Conservation (phyloP, 805 yeast species). For the Pichia cephalocereana region DNA sequence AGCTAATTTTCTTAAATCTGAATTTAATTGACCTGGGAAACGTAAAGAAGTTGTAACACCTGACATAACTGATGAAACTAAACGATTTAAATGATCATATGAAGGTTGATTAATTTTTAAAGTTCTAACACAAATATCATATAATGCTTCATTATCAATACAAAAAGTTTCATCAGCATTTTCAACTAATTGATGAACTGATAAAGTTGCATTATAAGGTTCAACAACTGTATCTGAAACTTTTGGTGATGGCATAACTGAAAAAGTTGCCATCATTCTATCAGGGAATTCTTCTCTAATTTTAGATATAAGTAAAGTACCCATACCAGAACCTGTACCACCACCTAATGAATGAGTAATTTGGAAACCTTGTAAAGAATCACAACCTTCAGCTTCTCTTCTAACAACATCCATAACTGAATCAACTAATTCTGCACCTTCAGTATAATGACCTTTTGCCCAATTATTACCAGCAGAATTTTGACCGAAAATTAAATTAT, state of each 20-base stretch:
- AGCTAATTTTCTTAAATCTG: conserved; percentile 87
- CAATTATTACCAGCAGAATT: conserved; percentile 93
- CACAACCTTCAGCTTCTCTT: conserved; percentile 91
- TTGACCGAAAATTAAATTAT: conserved; percentile 82
- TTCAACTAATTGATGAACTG: conserved; percentile 86
- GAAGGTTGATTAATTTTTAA: conserved; percentile 73
- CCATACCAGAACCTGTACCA: conserved; percentile 97
- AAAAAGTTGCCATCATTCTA: conserved; percentile 93
- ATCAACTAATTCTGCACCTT: conserved; percentile 91
- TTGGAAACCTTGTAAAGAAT: conserved; percentile 91
- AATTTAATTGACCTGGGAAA: conserved; percentile 91
- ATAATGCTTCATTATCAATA: conserved; percentile 89
- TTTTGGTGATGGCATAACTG: conserved; percentile 87
- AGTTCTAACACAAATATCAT: conserved; percentile 81
- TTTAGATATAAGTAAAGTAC: conserved; percentile 75
- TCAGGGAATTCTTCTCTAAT: conserved; percentile 91
- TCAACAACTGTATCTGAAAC: conserved; percentile 91
- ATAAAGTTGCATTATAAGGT: conserved; percentile 88
- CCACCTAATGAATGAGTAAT: conserved; percentile 77
- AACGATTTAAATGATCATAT: conserved; percentile 67
- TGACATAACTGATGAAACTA: conserved; percentile 87
- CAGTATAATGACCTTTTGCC: conserved; percentile 97
- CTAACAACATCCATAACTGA: conserved; percentile 82
- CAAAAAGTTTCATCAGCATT: conserved; percentile 90
- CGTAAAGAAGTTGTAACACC: conserved; percentile 92